Evolutionary conservation across 1,284 basidiomycete genomes (phyloP), one percentile per base, ranked within the genome.

Genomic region (Tylopilus sp.): DNA sequence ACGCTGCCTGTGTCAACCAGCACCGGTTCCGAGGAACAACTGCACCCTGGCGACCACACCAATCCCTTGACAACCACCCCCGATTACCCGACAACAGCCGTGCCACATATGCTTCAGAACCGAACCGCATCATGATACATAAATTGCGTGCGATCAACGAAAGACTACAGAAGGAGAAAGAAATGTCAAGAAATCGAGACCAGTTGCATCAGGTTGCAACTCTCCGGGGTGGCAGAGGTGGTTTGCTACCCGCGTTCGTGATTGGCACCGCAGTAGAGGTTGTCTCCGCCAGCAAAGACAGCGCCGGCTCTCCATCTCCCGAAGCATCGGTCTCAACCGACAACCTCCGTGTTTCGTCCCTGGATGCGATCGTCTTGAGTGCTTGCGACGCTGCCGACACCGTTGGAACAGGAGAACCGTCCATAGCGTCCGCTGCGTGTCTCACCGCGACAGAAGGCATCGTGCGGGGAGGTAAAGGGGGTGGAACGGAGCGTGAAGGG

Each of bases 381-480:
- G 73, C 73, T 19, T 78, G 74, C 23, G 78, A 77, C 7, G 81
- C 79, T 8, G 74, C 65, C 3, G 77, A 69, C 15, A 42, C 51
- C 10, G 63, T 46, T 11, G 57, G 34, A 11, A 23, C 37, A n/a
- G 58, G 41, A 3, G 57, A 53, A 4, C 64, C 59, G 5, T 64
- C 53, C 15, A 61, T 38, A 11, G 60, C 43, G 37, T 70, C 67
- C 15, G 60, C 44, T n/a, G 52, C 59, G 39, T 61, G 66, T 50
- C 63, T 70, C 52, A 65, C 48, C 26, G 54, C 49, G 34, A 59
- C 58, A 35, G 57, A 53, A n/a, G 55, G 57, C n/a, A 66, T 64
- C 2, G 77, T 72, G 38, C 82, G 76, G 8, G 82, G 81, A 11
- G 82, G 82, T 34, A 84, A 67, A 18, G 82, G 81, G 0, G 83